These are phyloP conservation scores for Papiliotrema fonsecae DNA, from an alignment of 1,284 basidiomycete genomes.

Conservation along the genomic window DNA sequence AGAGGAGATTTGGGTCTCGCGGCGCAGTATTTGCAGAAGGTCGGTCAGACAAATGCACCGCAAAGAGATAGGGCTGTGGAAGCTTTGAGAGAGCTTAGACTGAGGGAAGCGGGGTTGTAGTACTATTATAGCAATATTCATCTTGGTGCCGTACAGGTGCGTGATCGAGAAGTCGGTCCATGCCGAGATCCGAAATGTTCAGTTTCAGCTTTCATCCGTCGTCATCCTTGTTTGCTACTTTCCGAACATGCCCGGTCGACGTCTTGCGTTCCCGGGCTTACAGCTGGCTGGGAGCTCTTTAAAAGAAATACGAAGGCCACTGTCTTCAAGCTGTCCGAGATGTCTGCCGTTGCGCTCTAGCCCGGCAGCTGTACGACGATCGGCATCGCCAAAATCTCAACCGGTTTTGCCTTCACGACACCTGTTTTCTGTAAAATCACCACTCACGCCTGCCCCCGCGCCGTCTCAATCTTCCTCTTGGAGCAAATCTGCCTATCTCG, in stretches of 20 bases:
- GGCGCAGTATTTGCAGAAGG: conserved; percentile 58
- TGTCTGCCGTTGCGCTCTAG: background rate
- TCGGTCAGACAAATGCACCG: conserved; percentile 57
- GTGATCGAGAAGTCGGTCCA: no score
- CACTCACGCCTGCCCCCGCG: background rate
- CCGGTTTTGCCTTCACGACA: background rate
- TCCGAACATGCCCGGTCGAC: background rate
- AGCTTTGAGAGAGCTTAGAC: conserved; percentile 29
- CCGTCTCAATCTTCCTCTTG: background rate
- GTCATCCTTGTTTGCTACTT: background rate
- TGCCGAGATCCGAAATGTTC: no score
- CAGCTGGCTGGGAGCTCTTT: background rate
- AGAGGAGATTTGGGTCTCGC: conserved; percentile 41
- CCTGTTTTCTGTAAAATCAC: background rate
- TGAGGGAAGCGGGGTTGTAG: conserved; percentile 25
- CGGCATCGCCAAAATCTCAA: background rate
- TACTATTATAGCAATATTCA: no score
- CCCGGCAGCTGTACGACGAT: background rate
- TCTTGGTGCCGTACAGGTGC: no score
- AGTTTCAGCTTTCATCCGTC: background rate
- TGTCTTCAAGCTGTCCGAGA: background rate
- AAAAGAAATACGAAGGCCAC: background rate
- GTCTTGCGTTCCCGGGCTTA: background rate
- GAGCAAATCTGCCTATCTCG: no score
- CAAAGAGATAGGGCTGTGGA: conserved; percentile 40